phyloP scores from a whole-genome alignment of 2,329 filamentous ascomycete genomes.

The Botrytis elliptica region DNA sequence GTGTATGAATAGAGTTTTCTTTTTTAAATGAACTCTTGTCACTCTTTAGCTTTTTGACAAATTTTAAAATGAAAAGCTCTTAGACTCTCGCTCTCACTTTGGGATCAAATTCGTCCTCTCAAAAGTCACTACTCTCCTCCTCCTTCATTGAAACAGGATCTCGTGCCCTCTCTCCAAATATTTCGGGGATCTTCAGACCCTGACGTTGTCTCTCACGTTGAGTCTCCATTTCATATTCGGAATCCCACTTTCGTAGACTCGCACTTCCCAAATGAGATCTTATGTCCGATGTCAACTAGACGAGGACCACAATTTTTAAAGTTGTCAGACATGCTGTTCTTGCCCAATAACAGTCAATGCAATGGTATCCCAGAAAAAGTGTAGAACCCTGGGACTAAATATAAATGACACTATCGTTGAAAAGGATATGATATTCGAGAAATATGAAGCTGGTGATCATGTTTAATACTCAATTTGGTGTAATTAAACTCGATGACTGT shows the following conservation, averaged over 20 bases:
- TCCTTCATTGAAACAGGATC: conserved; percentile 1
- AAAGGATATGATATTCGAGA: not conserved
- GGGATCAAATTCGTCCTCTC: not conserved
- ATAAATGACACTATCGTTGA: not conserved
- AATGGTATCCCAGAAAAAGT: conserved; percentile 1
- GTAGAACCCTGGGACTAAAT: not conserved
- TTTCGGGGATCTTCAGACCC: conserved; percentile 6
- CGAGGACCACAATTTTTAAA: conserved; percentile 6
- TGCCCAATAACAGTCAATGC: conserved; percentile 3
- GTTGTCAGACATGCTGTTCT: conserved; percentile 3
- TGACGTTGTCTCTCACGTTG: conserved; percentile 7
- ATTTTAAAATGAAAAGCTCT: not conserved
- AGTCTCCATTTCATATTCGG: conserved; percentile 7
- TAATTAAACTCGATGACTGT: not conserved
- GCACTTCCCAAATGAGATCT: conserved; percentile 15
- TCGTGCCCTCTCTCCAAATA: not conserved
- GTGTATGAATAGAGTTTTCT: not conserved
- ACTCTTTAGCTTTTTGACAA: not conserved
- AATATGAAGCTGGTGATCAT: not conserved
- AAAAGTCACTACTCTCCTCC: not conserved
- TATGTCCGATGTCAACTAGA: conserved; percentile 16
- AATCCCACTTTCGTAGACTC: conserved; percentile 12
- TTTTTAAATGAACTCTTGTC: not conserved
- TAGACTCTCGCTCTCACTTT: not conserved
- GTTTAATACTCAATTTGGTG: not conserved